phyloP scores from a whole-genome alignment of 2,329 filamentous ascomycete species.

The Ascochyta viciae-villosae region DNA sequence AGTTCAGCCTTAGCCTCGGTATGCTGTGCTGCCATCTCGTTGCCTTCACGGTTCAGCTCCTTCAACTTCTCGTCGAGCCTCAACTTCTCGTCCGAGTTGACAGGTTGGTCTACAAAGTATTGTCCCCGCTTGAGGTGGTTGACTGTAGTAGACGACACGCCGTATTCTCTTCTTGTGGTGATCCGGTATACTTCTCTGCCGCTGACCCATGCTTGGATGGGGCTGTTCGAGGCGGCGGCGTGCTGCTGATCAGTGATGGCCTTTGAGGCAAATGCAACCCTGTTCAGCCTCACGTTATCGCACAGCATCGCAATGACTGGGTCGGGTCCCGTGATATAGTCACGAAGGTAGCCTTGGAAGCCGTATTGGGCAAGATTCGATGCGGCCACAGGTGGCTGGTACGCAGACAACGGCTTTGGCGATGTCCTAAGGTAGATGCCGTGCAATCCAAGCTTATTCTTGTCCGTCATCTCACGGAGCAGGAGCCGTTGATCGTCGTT shows the following conservation, averaged over 20 bases:
- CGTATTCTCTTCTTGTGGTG: constrained; percentile 79
- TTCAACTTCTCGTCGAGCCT: constrained; percentile 64
- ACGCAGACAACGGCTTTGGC: constrained; percentile 61
- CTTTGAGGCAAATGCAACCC: constrained; percentile 67
- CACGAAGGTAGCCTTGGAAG: constrained; percentile 80
- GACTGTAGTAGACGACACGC: constrained; percentile 73
- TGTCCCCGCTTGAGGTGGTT: constrained; percentile 66
- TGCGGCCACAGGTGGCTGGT: constrained; percentile 61
- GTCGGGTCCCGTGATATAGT: constrained; percentile 80
- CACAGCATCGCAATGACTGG: constrained; percentile 90
- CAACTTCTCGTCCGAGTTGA: constrained; percentile 70
- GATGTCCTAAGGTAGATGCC: constrained; percentile 75
- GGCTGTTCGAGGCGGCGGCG: constrained; percentile 65
- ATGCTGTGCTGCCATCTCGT: constrained; percentile 40
- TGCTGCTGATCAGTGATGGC: constrained; percentile 74
- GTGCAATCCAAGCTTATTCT: constrained; percentile 64
- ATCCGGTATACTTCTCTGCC: constrained; percentile 64
- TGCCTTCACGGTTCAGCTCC: constrained; percentile 50
- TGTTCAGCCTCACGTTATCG: constrained; percentile 71
- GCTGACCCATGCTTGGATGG: constrained; percentile 74
- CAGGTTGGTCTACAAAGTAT: constrained; percentile 79
- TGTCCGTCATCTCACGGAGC: constrained; percentile 67
- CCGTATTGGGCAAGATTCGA: constrained; percentile 66
- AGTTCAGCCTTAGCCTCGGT: constrained; percentile 22
- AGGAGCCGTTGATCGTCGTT: constrained; percentile 77